Percentiles rank a stretch among this genome's conserved stretches.
phyloP scores from a whole-genome alignment of 768 basidiomycete genomes.

The Tylopilus felleus region DNA sequence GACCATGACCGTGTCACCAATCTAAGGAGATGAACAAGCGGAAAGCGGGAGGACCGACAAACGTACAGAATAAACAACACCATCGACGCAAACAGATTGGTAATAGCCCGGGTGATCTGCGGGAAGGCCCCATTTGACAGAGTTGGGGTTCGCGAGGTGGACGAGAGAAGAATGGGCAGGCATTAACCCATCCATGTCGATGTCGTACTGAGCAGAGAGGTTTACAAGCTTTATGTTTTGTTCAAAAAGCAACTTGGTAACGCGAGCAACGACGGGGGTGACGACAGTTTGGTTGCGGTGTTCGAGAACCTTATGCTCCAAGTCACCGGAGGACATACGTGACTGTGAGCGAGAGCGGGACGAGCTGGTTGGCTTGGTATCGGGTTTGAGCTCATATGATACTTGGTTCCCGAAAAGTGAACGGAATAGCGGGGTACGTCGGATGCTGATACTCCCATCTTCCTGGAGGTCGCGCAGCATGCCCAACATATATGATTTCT shows the following conservation, averaged over 20 bases:
- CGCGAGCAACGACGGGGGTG: slow-evolving; percentile 45
- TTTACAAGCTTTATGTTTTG: slow-evolving; percentile 42
- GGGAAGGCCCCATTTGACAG: slow-evolving; percentile 34
- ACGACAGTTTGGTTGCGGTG: slow-evolving; percentile 38
- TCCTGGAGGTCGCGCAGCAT: slow-evolving; percentile 39
- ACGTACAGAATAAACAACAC: slow-evolving; percentile 51
- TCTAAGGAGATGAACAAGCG: slow-evolving; percentile 35
- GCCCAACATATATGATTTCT: slow-evolving; percentile 46
- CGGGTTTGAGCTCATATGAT: slow-evolving; percentile 23
- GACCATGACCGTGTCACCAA: slow-evolving; percentile 63
- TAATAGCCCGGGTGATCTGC: slow-evolving; percentile 36
- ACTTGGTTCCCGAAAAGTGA: slow-evolving; percentile 28
- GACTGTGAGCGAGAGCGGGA: slow-evolving; percentile 17
- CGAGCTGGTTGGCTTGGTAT: slow-evolving; percentile 9
- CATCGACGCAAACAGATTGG: slow-evolving; percentile 51
- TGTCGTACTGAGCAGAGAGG: slow-evolving; percentile 26
- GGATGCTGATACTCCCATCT: slow-evolving; percentile 29
- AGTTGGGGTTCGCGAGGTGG: slow-evolving; percentile 30
- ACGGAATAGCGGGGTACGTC: slow-evolving; percentile 42
- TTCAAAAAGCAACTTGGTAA: slow-evolving; percentile 46
- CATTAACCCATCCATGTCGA: slow-evolving; percentile 15
- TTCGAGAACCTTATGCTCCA: slow-evolving; percentile 35
- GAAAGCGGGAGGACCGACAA: background rate
- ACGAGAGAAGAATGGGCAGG: slow-evolving; percentile 16
- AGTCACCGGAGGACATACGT: slow-evolving; percentile 5